Evolutionary conservation across 805 yeast genomes (phyloP), one percentile per base, ranked within the genome.

Genomic region (Yueomyces sp.): DNA sequence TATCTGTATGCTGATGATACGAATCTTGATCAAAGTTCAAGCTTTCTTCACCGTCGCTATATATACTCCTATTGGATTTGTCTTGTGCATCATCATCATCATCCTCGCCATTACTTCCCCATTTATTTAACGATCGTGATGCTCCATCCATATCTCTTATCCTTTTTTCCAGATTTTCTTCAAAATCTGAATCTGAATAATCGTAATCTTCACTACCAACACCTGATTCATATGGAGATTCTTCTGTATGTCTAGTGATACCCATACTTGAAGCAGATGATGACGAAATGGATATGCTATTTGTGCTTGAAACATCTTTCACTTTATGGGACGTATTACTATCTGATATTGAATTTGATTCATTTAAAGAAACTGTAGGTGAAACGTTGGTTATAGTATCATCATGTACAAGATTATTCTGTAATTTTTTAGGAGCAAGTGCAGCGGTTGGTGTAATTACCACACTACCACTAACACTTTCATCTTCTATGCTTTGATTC

Each of bases 141-240:
- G 44, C 47, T 12, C 40, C 48, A 26, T 48, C 45, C 45, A 57
- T 45, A 37, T 51, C 53, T 42, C 52, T 45, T 43, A 61, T 45
- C 37, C 65, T 40, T 43, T 54, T 52, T 38, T 60, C 64, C 36
- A 61, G 44, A 40, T 59, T 55, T 30, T 61, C 65, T 47, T 61
- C 65, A 44, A 61, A 61, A 42, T 61, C 65, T 5, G 63, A 59
- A 45, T 61, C 65, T 4, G 63, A 59, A 42, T 61, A 61, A 40
- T 53, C 62, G 42, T 55, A 54, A 28, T 41, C 40, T 5, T 19
- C 39, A 26, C 29, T 27, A n/a, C 37, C 26, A n/a, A 36, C 39
- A 6, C 33, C 33, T 30, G 33, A 30, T 19, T 19, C 19, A 19
- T 19, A 19, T 19, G 19, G 19, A 19, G 19, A 19, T 19, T 19